phyloP scores from a whole-genome alignment of 202 grass and related monocot genomes.

The Setaria viridis region DNA sequence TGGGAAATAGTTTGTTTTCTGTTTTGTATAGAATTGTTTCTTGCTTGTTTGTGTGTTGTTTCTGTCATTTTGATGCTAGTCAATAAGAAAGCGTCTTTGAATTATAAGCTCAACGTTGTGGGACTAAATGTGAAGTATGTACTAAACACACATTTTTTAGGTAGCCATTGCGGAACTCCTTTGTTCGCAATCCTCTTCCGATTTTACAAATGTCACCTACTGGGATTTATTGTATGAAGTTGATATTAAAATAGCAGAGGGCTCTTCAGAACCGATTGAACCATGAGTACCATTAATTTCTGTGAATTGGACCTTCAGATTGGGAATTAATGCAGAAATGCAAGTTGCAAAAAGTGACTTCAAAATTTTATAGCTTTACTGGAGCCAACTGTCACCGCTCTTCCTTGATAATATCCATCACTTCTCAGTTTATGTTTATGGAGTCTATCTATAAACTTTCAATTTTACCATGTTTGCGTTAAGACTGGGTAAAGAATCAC shows the following conservation, averaged over 20 bases:
- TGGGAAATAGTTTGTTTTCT: background rate
- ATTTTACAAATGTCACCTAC: background rate
- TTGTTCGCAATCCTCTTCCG: background rate
- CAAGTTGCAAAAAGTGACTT: background rate
- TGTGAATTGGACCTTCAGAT: constrained; percentile 6
- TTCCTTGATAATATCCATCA: background rate
- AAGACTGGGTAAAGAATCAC: background rate
- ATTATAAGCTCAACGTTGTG: background rate
- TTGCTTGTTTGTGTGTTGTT: background rate
- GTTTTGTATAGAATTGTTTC: background rate
- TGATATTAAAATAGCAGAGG: background rate
- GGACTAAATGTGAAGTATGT: constrained; percentile 2
- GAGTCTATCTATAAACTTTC: background rate
- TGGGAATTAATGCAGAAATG: background rate
- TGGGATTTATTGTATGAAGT: background rate
- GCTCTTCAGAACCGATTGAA: background rate
- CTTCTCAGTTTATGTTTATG: background rate
- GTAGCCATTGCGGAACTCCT: background rate
- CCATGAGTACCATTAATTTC: background rate
- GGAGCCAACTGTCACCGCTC: background rate
- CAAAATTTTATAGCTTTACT: background rate
- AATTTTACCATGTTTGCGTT: background rate
- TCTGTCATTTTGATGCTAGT: constrained; percentile 2
- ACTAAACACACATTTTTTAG: background rate
- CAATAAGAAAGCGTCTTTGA: background rate